Evolutionary conservation across 2,329 filamentous ascomycete genomes (phyloP), one percentile per base, ranked within the genome.

Genomic region (Diaporthe longicolla): DNA sequence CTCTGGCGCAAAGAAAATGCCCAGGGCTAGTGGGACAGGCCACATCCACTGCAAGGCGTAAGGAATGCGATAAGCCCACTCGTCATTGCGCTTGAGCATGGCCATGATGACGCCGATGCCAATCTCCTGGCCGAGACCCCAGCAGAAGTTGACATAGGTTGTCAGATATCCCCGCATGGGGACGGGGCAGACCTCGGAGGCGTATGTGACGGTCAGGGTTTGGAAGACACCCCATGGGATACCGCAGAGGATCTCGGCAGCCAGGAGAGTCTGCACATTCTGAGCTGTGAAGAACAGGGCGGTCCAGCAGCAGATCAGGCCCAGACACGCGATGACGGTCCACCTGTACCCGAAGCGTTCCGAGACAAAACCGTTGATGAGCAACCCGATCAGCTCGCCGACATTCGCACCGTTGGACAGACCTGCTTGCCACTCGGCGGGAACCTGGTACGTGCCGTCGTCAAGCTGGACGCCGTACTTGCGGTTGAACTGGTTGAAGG

Each of bases 11-110:
- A 93, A 90, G 78, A 83, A 89, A 77, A 94, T 90, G 74, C 90
- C 92, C 71, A 93, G 82, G 61, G 91, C 87, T 10, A 94, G 85
- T 2, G 92, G 92, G 9, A 93, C 81, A 0, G 93, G 92, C 92
- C 92, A 94, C 85, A 94, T 93, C 93, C 93, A 95, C 83, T 95
- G 93, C 54, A 94, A 84, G 1, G 89, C 92, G 77, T 93, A 94
- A 1, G 93, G 93, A 72, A 93, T 92, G 59, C 91, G 87, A 80
- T 90, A 91, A 0, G 88, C 86, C 89, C 89, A 90, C 78, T 94
- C 86, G 77, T 94, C 92, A 7, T 89, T 81, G 58, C 92, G 89
- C 79, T 87, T 83, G 50, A 93, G 83, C 87, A 94, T 92, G 76
- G 89, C 86, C 80, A 90, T 91, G 78, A 94, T 92, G 74, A 94